A percentile compares a stretch with the other conserved stretches of the same genome.
Evolutionary conservation across 352 stramenopile genomes (phyloP).

Genomic region (Pythium rhizo-oryzae): DNA sequence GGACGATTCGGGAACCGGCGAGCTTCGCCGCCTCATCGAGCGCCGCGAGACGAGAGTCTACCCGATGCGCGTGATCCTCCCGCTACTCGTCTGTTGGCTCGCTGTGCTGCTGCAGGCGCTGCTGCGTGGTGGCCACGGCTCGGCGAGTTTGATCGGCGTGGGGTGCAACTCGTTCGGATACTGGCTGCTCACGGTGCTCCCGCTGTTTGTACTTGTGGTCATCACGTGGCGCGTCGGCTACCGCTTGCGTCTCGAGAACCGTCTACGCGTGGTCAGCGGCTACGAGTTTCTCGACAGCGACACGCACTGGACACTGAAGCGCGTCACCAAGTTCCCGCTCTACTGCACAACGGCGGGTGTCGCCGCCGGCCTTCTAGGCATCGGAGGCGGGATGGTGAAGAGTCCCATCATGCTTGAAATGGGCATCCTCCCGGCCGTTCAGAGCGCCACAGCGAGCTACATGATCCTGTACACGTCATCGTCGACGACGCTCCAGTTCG

Average conservation of each 20-base stretch:
- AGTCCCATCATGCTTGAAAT: conserved; percentile 98
- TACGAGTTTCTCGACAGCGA: conserved; percentile 91
- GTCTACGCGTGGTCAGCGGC: conserved; percentile 55
- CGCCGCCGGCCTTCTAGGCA: conserved; percentile 96
- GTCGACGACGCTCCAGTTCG: conserved; percentile 91
- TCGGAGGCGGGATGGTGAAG: conserved; percentile 98
- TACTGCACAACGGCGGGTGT: conserved; percentile 94
- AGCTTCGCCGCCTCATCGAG: conserved; percentile 48
- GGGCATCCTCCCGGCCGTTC: conserved; percentile 89
- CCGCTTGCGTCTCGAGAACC: conserved; percentile 56
- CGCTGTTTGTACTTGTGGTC: conserved; percentile 51
- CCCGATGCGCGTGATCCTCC: conserved; percentile 55
- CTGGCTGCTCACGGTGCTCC: conserved; percentile 91
- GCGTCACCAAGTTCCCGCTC: conserved; percentile 91
- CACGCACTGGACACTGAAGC: conserved; percentile 93
- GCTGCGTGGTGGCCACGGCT: conserved; percentile 72
- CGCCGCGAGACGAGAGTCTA: conserved; percentile 47
- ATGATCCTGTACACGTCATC: conserved; percentile 91
- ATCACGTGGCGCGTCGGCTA: conserved; percentile 31
- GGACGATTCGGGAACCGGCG: conserved; percentile 37
- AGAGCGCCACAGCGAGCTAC: conserved; percentile 92
- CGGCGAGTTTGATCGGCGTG: conserved; percentile 88
- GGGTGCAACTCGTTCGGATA: conserved; percentile 90
- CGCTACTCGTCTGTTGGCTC: conserved; percentile 65
- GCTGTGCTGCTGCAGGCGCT: conserved; percentile 74